phyloP scores from a whole-genome alignment of 2,329 filamentous ascomycete species.

The Cordyceps cicadae region DNA sequence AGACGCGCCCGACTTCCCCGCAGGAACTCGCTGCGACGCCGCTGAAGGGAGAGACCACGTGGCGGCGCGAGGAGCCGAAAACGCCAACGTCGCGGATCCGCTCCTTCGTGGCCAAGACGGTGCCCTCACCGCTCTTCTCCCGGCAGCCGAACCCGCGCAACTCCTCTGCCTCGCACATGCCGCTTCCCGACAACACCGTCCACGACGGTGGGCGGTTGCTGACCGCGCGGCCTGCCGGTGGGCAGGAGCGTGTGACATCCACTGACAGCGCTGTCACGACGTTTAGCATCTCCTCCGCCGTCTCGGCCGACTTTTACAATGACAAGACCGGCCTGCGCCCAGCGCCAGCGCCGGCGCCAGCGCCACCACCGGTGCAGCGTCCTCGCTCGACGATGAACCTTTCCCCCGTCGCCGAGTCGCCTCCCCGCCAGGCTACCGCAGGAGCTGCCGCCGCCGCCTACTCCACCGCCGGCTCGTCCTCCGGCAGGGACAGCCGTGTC shows the following conservation, averaged over 20 bases:
- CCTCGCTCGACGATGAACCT: slow-evolving; percentile 24
- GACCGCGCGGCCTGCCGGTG: not conserved
- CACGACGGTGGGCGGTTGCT: not conserved
- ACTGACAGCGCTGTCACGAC: slow-evolving; percentile 26
- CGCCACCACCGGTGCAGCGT: slow-evolving; percentile 13
- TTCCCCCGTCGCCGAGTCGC: slow-evolving; percentile 43
- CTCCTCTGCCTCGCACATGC: slow-evolving; percentile 2
- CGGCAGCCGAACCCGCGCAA: slow-evolving; percentile 7
- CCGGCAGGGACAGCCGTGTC: not conserved
- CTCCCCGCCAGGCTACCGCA: slow-evolving; percentile 16
- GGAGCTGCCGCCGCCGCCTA: not conserved
- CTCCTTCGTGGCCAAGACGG: not conserved
- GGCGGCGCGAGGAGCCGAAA: not conserved
- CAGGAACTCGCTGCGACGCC: not conserved
- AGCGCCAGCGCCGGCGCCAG: not conserved
- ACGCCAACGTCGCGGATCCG: not conserved
- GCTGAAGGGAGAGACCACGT: not conserved
- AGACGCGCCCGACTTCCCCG: not conserved
- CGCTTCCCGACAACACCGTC: not conserved
- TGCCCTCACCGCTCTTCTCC: slow-evolving; percentile 12
- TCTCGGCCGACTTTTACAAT: slow-evolving; percentile 6
- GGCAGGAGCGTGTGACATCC: slow-evolving; percentile 20
- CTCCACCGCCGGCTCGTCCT: not conserved
- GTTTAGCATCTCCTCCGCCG: slow-evolving; percentile 24
- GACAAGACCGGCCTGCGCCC: too few species aligned